Conservation (phyloP, 179 eudicot genomes). For the Vitellaria paradoxa region DNA sequence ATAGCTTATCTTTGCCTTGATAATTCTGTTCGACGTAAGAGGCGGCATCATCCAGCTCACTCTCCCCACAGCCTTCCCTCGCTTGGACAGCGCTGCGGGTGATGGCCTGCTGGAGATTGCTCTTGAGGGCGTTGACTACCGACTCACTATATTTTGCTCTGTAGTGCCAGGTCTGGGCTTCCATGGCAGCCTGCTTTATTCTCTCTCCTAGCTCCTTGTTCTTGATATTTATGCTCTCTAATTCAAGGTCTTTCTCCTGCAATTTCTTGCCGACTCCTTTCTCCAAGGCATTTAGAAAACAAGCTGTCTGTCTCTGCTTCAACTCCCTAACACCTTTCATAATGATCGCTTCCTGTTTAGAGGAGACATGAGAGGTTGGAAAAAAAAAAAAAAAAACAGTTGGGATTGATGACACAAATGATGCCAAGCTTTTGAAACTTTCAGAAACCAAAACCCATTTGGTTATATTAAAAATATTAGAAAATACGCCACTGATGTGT, state of each 20-base stretch:
- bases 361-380: background rate
- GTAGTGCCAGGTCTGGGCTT: constrained; percentile 45
- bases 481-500: background rate
- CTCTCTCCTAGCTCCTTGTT: constrained; percentile 40
- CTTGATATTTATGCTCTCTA: constrained; percentile 36
- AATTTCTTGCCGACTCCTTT: constrained; percentile 31
- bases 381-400: background rate
- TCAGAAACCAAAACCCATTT: background rate
- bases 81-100: constrained; percentile 26
- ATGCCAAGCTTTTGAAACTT: background rate
- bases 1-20: constrained; percentile 6
- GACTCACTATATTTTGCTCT: constrained; percentile 43
- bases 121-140: constrained; percentile 30
- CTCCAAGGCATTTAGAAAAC: constrained; percentile 31
- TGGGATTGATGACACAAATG: background rate
- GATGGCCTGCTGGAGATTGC: constrained; percentile 34
- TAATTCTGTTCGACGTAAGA: constrained; percentile 24
- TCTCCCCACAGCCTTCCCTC: constrained; percentile 52
- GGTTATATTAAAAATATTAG: background rate
- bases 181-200: constrained; percentile 29
- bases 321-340: constrained; percentile 41
- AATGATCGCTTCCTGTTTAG: constrained; percentile 39
- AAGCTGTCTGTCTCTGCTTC: constrained; percentile 36
- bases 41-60: constrained; percentile 33
- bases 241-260: constrained; percentile 41